phyloP scores from a whole-genome alignment of 768 basidiomycete genomes.

The Amanita muscaria region DNA sequence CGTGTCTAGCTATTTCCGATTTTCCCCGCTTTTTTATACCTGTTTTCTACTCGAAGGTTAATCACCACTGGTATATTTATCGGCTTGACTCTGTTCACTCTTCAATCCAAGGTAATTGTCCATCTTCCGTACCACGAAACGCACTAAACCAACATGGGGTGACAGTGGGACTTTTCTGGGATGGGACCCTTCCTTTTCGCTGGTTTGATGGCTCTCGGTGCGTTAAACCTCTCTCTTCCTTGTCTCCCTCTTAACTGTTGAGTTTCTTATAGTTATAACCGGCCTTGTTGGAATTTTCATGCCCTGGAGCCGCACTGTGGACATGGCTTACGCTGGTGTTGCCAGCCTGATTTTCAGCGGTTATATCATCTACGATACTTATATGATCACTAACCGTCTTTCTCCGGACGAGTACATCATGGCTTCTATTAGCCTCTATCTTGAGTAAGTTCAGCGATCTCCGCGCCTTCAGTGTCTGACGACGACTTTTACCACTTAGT shows the following conservation, averaged over 20 bases:
- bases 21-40: constrained; percentile 4
- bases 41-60: constrained; percentile 34
- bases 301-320: constrained; percentile 75
- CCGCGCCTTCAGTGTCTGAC: not conserved
- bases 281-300: constrained; percentile 80
- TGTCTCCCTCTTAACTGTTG: too few relatives aligned
- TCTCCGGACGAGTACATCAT: constrained; percentile 93
- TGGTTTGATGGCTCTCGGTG: constrained; percentile 71
- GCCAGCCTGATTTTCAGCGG: constrained; percentile 83
- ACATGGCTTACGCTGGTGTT: constrained; percentile 70
- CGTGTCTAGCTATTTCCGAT: constrained; percentile 15
- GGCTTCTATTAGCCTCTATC: constrained; percentile 87
- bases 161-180: constrained; percentile 87
- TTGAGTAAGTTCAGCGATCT: constrained; percentile 56
- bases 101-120: constrained; percentile 73
- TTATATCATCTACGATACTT: constrained; percentile 89
- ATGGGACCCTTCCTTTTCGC: constrained; percentile 89
- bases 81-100: constrained; percentile 88
- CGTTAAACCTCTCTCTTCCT: constrained; percentile 13
- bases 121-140: not conserved
- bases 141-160: constrained; percentile 2
- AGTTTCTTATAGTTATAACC: constrained; percentile 50
- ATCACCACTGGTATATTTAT: constrained; percentile 91
- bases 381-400: constrained; percentile 77
- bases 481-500: constrained; percentile 27